Conservation (phyloP, 192 early-diverging fungal genomes). For the Gryganskiella cystojenkinii region DNA sequence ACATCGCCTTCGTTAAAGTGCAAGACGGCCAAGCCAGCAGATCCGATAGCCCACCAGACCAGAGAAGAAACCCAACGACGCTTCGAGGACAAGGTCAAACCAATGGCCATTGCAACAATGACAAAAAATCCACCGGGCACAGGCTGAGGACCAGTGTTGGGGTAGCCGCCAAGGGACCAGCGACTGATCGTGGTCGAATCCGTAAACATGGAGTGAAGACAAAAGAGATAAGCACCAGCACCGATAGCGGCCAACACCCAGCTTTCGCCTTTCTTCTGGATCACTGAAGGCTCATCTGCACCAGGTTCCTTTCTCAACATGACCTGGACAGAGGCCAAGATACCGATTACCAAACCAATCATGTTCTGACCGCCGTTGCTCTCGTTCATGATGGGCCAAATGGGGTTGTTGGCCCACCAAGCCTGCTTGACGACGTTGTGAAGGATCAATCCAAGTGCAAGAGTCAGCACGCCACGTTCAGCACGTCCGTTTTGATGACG, state of each 20-base stretch:
- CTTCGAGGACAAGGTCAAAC: slow-evolving; percentile 61
- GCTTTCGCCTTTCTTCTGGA: slow-evolving; percentile 27
- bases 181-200: slow-evolving; percentile 80
- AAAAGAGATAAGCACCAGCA: slow-evolving; percentile 74
- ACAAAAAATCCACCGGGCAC: slow-evolving; percentile 78
- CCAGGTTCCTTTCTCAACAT: slow-evolving; percentile 56
- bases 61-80: slow-evolving; percentile 57
- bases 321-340: slow-evolving; percentile 69
- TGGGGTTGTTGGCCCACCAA: slow-evolving; percentile 84
- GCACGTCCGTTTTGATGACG: slow-evolving; percentile 63
- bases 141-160: slow-evolving; percentile 76
- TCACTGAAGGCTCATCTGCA: slow-evolving; percentile 21
- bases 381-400: slow-evolving; percentile 85
- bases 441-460: slow-evolving; percentile 74
- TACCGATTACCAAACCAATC: slow-evolving; percentile 68
- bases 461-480: slow-evolving; percentile 71
- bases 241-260: slow-evolving; percentile 68
- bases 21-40: slow-evolving; percentile 62
- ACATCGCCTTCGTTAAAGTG: slow-evolving; percentile 68
- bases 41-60: slow-evolving; percentile 70
- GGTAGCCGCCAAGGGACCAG: slow-evolving; percentile 82
- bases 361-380: slow-evolving; percentile 78
- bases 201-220: slow-evolving; percentile 79
- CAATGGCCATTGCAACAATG: slow-evolving; percentile 66
- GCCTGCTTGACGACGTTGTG: slow-evolving; percentile 78